Evolutionary conservation across 345 rosid species (phyloP).

Genomic region (Toxicodendron radicans): DNA sequence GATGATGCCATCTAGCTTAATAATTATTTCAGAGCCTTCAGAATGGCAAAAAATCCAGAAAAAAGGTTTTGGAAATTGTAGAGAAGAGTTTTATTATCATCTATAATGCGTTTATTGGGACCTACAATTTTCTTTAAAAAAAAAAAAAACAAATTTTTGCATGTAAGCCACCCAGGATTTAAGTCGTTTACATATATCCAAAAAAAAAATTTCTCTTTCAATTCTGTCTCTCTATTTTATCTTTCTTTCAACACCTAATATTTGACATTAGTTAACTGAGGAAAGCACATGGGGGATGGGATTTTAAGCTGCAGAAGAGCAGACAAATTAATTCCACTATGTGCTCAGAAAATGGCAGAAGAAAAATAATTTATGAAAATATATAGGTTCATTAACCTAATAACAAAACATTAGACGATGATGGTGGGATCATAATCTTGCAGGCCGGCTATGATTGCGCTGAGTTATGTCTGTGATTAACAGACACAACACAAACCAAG

Average conservation of each 20-base stretch:
- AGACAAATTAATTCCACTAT: slow-evolving; percentile 26
- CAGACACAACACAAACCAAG: slow-evolving; percentile 57
- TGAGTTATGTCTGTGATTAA: slow-evolving; percentile 48
- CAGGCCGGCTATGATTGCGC: slow-evolving; percentile 76
- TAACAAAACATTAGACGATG: slow-evolving; percentile 36
- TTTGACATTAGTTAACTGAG: slow-evolving; percentile 23
- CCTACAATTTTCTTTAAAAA: not conserved
- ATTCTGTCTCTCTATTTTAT: not conserved
- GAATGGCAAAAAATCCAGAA: slow-evolving; percentile 8
- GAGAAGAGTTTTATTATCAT: not conserved
- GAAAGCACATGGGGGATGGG: slow-evolving; percentile 38
- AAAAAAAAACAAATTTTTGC: not conserved
- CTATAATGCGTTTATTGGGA: slow-evolving; percentile 18
- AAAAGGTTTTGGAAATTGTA: slow-evolving; percentile 21
- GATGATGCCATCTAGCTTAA: not conserved
- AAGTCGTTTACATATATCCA: slow-evolving; percentile 22
- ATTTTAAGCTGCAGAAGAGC: slow-evolving; percentile 15
- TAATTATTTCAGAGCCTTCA: not conserved
- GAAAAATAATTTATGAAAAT: not conserved
- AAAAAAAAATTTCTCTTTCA: not conserved
- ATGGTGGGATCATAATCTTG: slow-evolving; percentile 60
- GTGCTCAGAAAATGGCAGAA: slow-evolving; percentile 9
- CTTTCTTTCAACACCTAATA: not conserved
- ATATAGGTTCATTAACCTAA: slow-evolving; percentile 15
- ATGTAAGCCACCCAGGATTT: slow-evolving; percentile 18